phyloP scores from a whole-genome alignment of 148 eudicot genomes.

The Simmondsia chinensis region DNA sequence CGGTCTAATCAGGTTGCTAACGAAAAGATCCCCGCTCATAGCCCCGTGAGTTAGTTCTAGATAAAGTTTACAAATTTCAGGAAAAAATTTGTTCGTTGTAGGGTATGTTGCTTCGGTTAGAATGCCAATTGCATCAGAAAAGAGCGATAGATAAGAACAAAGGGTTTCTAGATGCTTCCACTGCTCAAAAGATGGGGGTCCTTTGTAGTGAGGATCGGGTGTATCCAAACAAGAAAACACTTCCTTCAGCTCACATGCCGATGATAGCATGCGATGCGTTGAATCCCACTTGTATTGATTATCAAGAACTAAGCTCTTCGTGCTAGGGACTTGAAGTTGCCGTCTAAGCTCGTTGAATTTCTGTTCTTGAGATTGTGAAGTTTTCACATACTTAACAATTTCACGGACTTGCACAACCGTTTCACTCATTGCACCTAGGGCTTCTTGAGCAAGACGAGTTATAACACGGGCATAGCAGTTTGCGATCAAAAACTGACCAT shows the following conservation, averaged over 20 bases:
- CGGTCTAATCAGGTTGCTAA: constrained; percentile 37
- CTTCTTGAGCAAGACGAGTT: constrained; percentile 48
- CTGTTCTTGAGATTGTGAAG: constrained; percentile 32
- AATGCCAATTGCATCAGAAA: constrained; percentile 46
- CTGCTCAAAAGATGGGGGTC: constrained; percentile 42
- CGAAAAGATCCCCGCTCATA: constrained; percentile 31
- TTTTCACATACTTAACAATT: constrained; percentile 61
- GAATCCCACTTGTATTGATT: constrained; percentile 61
- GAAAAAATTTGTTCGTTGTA: constrained; percentile 47
- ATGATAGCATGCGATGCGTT: constrained; percentile 73
- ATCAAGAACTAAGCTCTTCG: constrained; percentile 49
- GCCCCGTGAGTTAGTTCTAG: constrained; percentile 40
- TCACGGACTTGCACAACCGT: constrained; percentile 58
- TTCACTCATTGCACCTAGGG: constrained; percentile 26
- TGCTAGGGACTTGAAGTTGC: constrained; percentile 54
- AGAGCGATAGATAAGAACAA: constrained; percentile 45
- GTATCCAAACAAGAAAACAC: constrained; percentile 59
- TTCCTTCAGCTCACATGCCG: constrained; percentile 61
- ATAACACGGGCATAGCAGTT: constrained; percentile 64
- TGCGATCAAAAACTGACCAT: constrained; percentile 55
- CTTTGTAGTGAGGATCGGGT: constrained; percentile 39
- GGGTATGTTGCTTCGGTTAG: constrained; percentile 37
- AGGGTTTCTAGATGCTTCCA: constrained; percentile 62
- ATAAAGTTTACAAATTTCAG: constrained; percentile 53
- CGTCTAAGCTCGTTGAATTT: constrained; percentile 37